phyloP scores from a whole-genome alignment of 2,329 filamentous ascomycete genomes.

The Hymenoscyphus fraxineus region DNA sequence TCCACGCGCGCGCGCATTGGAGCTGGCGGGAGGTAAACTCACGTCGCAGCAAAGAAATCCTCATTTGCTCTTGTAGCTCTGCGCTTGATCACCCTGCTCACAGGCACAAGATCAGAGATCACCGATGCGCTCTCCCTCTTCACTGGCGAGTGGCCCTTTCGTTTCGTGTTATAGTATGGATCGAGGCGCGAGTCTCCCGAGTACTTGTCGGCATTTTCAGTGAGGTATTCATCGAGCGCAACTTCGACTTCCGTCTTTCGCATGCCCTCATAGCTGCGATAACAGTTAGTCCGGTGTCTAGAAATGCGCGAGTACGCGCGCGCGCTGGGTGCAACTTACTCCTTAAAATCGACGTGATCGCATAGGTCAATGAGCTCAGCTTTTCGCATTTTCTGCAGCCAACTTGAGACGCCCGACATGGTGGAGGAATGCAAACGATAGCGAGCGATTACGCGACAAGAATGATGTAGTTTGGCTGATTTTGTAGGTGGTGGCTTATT shows the following conservation, averaged over 20 bases:
- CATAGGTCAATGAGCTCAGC: constrained; percentile 72
- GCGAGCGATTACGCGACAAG: constrained; percentile 46
- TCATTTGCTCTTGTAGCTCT: constrained; percentile 43
- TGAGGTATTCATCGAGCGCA: constrained; percentile 69
- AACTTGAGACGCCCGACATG: constrained; percentile 65
- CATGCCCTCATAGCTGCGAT: constrained; percentile 59
- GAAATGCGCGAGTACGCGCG: constrained; percentile 12
- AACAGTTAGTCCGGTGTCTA: constrained; percentile 16
- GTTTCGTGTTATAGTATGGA: constrained; percentile 65
- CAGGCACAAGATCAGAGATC: constrained; percentile 35
- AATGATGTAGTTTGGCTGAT: constrained; percentile 20
- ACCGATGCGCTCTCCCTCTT: constrained; percentile 50
- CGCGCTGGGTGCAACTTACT: constrained; percentile 53
- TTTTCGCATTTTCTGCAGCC: constrained; percentile 80
- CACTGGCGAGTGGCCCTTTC: constrained; percentile 60
- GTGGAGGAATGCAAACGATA: constrained; percentile 37
- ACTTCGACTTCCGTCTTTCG: constrained; percentile 78
- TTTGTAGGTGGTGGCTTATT: constrained; percentile 11
- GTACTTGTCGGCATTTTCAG: constrained; percentile 63
- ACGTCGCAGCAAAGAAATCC: constrained; percentile 33
- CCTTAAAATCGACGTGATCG: constrained; percentile 63
- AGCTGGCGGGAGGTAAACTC: constrained; percentile 18
- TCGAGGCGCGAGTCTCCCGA: constrained; percentile 60
- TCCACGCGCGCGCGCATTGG: constrained; percentile 8
- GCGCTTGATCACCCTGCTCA: constrained; percentile 46